These are phyloP conservation scores for Pyrus hybrid DNA, from an alignment of 331 rosid genomes.

Conservation along the genomic window DNA sequence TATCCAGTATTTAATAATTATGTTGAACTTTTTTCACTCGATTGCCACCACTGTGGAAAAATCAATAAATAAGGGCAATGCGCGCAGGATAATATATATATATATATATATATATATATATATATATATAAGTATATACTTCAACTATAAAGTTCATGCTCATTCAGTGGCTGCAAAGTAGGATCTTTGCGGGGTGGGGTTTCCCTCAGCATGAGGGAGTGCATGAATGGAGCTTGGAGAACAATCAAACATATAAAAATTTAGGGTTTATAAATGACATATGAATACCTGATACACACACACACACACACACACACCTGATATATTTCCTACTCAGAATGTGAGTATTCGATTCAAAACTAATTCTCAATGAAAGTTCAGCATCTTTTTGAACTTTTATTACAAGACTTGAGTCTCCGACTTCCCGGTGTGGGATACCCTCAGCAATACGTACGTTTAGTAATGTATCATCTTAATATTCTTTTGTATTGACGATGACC, in stretches of 20 bases:
- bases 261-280: background rate
- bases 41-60: background rate
- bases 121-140: background rate
- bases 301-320: no score
- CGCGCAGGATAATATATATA: background rate
- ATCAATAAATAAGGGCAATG: background rate
- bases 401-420: background rate
- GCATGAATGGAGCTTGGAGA: background rate
- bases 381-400: background rate
- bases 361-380: background rate
- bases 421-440: background rate
- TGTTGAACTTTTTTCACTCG: background rate
- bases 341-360: background rate
- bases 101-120: no score
- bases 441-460: background rate
- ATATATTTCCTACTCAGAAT: background rate
- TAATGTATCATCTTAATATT: background rate
- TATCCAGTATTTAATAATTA: background rate
- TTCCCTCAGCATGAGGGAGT: background rate
- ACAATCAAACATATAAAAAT: background rate
- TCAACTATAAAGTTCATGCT: slow-evolving; percentile 1
- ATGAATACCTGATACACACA: no score
- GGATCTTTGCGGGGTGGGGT: slow-evolving; percentile 4
- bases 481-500: background rate
- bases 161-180: slow-evolving; percentile 2